phyloP scores from a whole-genome alignment of 345 rosid species.

The Salix viminalis region DNA sequence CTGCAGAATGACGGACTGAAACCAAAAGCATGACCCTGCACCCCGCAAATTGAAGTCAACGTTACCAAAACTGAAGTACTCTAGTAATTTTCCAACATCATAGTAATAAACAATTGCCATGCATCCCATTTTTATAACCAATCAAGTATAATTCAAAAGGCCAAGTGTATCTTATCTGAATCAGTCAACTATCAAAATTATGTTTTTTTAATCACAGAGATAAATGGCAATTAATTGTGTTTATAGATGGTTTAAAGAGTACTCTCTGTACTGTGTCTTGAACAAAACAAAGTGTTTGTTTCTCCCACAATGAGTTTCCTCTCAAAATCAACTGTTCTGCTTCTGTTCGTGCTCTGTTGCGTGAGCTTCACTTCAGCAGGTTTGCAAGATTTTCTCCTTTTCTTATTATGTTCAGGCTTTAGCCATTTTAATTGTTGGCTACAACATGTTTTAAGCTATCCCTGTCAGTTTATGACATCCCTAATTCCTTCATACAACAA shows the following conservation, averaged over 20 bases:
- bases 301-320: conserved; percentile 23
- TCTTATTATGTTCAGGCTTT: background rate
- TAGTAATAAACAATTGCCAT: too few relatives aligned
- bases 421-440: background rate
- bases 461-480: background rate
- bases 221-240: too few relatives aligned
- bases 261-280: conserved; percentile 2
- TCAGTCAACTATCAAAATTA: too few relatives aligned
- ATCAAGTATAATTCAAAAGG: too few relatives aligned
- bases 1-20: too few relatives aligned
- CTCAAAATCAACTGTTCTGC: conserved; percentile 26
- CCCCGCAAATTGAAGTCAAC: too few relatives aligned
- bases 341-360: conserved; percentile 41
- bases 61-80: too few relatives aligned
- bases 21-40: background rate
- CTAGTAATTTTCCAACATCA: too few relatives aligned
- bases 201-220: background rate
- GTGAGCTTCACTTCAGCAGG: conserved; percentile 49
- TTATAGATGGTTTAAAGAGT: conserved; percentile 23
- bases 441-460: background rate
- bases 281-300: background rate
- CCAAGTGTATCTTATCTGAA: too few relatives aligned
- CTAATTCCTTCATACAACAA: background rate
- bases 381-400: conserved; percentile 14
- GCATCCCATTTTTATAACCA: too few relatives aligned